phyloP scores from a whole-genome alignment of 2,329 filamentous ascomycete genomes.

The Fusarium guadeloupense region DNA sequence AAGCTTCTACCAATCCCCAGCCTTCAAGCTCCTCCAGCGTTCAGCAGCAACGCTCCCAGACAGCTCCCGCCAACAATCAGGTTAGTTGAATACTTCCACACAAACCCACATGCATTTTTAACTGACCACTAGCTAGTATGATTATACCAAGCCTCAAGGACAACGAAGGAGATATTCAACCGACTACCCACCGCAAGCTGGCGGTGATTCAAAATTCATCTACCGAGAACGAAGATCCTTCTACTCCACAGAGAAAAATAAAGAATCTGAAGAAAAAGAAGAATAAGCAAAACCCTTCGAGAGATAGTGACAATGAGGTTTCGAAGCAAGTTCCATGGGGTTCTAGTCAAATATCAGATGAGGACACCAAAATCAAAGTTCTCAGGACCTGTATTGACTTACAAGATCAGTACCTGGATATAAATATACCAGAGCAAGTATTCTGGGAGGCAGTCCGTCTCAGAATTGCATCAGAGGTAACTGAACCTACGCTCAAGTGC shows the following conservation, averaged over 20 bases:
- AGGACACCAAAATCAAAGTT: too few relatives aligned
- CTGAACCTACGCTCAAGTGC: too few relatives aligned
- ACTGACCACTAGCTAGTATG: conserved; percentile 22
- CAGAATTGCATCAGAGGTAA: too few relatives aligned
- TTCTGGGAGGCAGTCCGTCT: too few relatives aligned
- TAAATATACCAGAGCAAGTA: too few relatives aligned
- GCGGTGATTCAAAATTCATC: background rate
- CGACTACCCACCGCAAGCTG: background rate
- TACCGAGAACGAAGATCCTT: background rate
- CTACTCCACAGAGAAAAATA: background rate
- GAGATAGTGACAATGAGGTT: too few relatives aligned
- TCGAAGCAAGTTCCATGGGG: too few relatives aligned
- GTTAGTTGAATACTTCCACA: background rate
- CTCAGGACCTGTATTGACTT: too few relatives aligned
- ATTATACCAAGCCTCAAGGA: background rate
- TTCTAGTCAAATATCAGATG: too few relatives aligned
- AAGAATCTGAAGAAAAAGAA: too few relatives aligned
- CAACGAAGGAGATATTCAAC: conserved; percentile 29
- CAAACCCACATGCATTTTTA: rapidly evolving
- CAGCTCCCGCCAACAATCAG: background rate
- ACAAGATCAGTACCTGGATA: too few relatives aligned
- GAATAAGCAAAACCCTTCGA: too few relatives aligned
- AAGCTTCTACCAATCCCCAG: background rate
- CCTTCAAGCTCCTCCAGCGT: background rate
- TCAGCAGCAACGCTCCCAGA: background rate